phyloP scores from a whole-genome alignment of 495 filamentous ascomycete species.

The Tirmania nivea region DNA sequence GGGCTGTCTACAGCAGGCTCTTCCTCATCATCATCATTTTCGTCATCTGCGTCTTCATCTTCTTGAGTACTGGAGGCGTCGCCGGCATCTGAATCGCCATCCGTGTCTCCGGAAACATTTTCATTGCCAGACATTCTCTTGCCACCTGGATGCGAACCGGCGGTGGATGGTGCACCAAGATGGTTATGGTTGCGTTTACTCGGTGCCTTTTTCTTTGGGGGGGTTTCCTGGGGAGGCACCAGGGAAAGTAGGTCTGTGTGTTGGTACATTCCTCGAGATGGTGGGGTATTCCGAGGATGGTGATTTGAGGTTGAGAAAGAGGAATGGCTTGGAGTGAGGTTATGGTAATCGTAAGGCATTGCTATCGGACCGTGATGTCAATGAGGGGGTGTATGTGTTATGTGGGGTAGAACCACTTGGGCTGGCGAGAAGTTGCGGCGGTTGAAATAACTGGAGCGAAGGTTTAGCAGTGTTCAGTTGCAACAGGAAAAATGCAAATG shows the following conservation, averaged over 20 bases:
- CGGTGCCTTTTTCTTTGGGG: background rate
- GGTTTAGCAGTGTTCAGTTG: background rate
- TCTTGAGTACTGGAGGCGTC: background rate
- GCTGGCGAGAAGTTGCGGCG: background rate
- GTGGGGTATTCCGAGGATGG: background rate
- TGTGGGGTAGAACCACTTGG: background rate
- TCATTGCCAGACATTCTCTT: background rate
- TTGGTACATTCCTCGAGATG: background rate
- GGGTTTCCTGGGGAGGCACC: background rate
- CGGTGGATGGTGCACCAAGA: background rate
- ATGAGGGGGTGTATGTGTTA: background rate
- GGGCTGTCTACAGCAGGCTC: background rate
- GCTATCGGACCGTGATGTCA: too few relatives aligned
- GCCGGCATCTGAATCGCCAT: background rate
- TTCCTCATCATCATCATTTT: background rate
- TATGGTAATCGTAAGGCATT: too few relatives aligned
- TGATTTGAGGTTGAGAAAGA: background rate
- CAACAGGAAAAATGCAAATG: background rate
- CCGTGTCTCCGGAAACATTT: background rate
- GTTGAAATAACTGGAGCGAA: background rate
- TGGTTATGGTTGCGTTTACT: background rate
- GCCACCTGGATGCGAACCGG: background rate
- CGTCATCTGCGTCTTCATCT: background rate
- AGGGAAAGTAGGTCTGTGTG: background rate
- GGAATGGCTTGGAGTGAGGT: background rate